A percentile compares a stretch with the other conserved stretches of the same genome.
Evolutionary conservation across 345 rosid species (phyloP).

Genomic region (Eucalyptus paniculata): DNA sequence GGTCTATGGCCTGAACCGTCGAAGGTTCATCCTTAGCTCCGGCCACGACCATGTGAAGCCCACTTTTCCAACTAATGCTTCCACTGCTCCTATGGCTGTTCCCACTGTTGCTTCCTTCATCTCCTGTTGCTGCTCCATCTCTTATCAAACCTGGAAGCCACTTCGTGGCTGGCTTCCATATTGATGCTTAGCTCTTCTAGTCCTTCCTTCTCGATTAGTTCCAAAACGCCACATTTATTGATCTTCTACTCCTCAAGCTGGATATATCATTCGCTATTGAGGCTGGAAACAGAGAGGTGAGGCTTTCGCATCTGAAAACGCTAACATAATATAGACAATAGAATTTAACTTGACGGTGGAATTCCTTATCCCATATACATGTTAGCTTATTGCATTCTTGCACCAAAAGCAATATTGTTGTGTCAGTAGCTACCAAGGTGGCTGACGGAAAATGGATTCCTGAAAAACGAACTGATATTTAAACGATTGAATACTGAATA

Average conservation of each 20-base stretch:
- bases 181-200: background rate
- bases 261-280: background rate
- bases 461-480: accelerated
- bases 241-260: background rate
- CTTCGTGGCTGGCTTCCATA: background rate
- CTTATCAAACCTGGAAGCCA: slow-evolving; percentile 77
- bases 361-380: background rate
- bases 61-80: slow-evolving; percentile 72
- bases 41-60: slow-evolving; percentile 73
- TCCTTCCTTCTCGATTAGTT: background rate
- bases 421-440: too few species aligned
- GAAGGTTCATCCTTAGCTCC: slow-evolving; percentile 39
- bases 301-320: background rate
- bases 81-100: slow-evolving; percentile 41
- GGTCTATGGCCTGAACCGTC: slow-evolving; percentile 51
- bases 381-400: background rate
- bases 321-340: background rate
- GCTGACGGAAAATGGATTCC: accelerated
- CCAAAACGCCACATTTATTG: background rate
- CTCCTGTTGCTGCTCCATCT: slow-evolving; percentile 31
- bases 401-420: background rate
- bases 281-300: background rate
- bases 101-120: slow-evolving; percentile 45
- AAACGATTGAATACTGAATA: too few species aligned
- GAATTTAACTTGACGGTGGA: background rate